Evolutionary conservation across 805 yeast genomes (phyloP), one percentile per base, ranked within the genome.

Genomic region (Candida silvatica): DNA sequence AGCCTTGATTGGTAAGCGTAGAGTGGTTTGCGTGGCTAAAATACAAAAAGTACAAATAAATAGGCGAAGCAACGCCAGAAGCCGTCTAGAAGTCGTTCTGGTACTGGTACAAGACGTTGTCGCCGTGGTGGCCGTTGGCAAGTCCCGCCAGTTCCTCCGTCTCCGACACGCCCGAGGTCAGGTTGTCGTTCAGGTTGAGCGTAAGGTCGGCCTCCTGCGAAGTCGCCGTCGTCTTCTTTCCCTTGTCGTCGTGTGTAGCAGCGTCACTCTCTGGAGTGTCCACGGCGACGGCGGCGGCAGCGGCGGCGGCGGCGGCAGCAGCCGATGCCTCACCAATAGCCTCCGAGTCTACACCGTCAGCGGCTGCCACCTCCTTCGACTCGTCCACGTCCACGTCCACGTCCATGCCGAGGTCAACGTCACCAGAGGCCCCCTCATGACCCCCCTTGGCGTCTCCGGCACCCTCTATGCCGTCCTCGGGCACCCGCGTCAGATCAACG

Each of bases 81-180:
- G 12, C 12, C 12, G 12, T 17, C 30, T 36, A 52, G 30, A 46
- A 52, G 17, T 43, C 54, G 28, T 43, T 36, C 37, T 51, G 58
- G 28, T 53, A 53, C 17, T 56, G 40, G 38, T 53, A 53, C 36
- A 53, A 37, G 7, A 53, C 57, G 39, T 51, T 53, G 27, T 47
- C 56, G 6, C 59, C 58, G 27, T 54, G 58, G 30, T 55, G 61
- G 1, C 61, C 61, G 31, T 54, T 56, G 6, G 60, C 44, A 39
- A 56, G 41, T 6, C 58, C 49, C n/a, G 56, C 61, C 34, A 56
- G 44, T 32, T 56, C 61, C 34, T 56, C 61, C 9, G 51, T 44
- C 37, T 56, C 61, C 2, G 54, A 46, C 7, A 54, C 57, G 3
- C 47, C 56, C 15, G 46, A 48, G 3, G 51, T 43, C 12, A 53